A percentile compares a stretch with the other conserved stretches of the same genome.
phyloP scores from a whole-genome alignment of 352 stramenopile genomes.

The Peronospora farinosa region DNA sequence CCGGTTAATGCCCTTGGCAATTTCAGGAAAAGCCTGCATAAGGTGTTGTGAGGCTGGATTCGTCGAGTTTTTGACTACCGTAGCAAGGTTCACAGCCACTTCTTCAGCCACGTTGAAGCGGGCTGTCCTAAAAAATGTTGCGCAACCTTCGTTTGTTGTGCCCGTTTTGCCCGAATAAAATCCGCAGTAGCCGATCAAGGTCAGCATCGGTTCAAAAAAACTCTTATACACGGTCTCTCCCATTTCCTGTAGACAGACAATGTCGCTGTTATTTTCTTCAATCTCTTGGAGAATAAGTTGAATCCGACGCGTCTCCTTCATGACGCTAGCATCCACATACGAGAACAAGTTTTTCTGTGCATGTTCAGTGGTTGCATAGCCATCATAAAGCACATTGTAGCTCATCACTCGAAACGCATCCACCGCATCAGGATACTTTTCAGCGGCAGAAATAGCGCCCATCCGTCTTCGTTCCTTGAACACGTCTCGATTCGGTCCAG shows the following conservation, averaged over 20 bases:
- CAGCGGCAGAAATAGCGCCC: constrained; percentile 14
- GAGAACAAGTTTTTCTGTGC: constrained; percentile 55
- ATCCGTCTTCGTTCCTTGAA: constrained; percentile 36
- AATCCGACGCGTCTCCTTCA: constrained; percentile 65
- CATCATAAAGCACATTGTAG: constrained; percentile 76
- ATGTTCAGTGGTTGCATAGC: constrained; percentile 56
- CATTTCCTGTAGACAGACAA: constrained; percentile 76
- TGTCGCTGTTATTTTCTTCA: constrained; percentile 46
- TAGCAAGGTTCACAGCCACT: constrained; percentile 35
- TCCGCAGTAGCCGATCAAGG: constrained; percentile 38
- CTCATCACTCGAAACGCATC: constrained; percentile 68
- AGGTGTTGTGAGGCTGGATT: constrained; percentile 34
- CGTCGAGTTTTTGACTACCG: constrained; percentile 28
- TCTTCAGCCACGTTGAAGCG: constrained; percentile 48
- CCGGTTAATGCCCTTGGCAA: constrained; percentile 38
- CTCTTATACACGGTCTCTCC: constrained; percentile 41
- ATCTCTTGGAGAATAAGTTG: constrained; percentile 75
- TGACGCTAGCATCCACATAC: constrained; percentile 37
- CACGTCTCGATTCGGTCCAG: constrained; percentile 45
- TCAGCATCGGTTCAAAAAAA: constrained; percentile 59
- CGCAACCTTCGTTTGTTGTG: constrained; percentile 63
- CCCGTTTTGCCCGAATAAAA: constrained; percentile 66
- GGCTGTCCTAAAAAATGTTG: constrained; percentile 38
- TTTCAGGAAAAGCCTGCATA: constrained; percentile 50
- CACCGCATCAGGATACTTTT: constrained; percentile 6